Base-by-base conservation (phyloP, 805 yeast genomes). In the Wickerhamiella hasegawae region DNA sequence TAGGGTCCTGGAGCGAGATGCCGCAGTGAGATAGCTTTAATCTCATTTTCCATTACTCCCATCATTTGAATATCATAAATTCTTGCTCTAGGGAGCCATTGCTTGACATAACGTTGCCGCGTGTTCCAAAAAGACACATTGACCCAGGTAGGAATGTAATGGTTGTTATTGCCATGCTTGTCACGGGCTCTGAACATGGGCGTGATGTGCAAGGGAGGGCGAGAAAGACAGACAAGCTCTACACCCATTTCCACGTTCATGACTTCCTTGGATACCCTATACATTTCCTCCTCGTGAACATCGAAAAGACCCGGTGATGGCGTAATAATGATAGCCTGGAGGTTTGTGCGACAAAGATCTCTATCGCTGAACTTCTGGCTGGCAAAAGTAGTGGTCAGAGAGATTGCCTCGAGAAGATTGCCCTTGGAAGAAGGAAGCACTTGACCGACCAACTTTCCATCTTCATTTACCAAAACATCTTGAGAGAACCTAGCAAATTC, bases 21-120 rank as follows among this genome's bases (percentile, higher is more conserved):
- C 14, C 73, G 75, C 9, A 85, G 68, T 6, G 73, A 69, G 5
- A 78, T 69, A 10, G 77, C 71, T 43, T 74, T 72, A 38, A 75
- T 62, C 48, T 90, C 95, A 46, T 81, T 82, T 48, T 87, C 97
- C 76, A 87, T 83, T 5, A 90, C 69, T 0, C 97, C 97, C 92
- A 87, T 87, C 96, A 90, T 90, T 53, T 90, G 97, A 15, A 90
- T 58, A 48, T 87, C 97, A 54, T 90, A 87, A 34, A 90, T 85
- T 47, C 82, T 83, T 55, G 96, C 84, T 24, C 90, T 63, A 0
- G 98, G 96, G n/a, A 77, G 68, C 96, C 97, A 87, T 45, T 57
- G 54, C 51, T 60, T 38, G 46, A 50, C 26, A 57, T 51, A 44
- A 33, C 61, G 59, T 20, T 63, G 60, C 2, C 65, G 53, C 33